Evolutionary conservation across 805 yeast genomes (phyloP), one percentile per base, ranked within the genome.

Genomic region (Kluyveromyces dobzhanskii): DNA sequence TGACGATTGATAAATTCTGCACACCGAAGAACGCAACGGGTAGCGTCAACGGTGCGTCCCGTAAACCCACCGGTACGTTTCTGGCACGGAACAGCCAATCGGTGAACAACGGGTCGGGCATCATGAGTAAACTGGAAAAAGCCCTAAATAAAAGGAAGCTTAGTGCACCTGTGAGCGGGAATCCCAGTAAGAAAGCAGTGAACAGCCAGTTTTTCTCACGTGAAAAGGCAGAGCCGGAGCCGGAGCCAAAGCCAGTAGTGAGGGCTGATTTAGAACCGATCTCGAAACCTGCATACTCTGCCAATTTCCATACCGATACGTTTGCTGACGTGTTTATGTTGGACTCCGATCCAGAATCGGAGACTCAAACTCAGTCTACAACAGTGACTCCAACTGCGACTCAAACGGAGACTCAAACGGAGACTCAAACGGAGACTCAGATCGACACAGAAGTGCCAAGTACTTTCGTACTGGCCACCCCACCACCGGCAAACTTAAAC

Each of bases 141-240:
- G 44, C 51, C 7, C 39, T 57, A 4, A 49, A 53, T 32, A 49
- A 47, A 17, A 45, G 62, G 29, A 50, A 49, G 25, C 36, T 55
- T n/a, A 40, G 19, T 30, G 11, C n/a, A 23, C 18, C 38, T 10
- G 39, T 17, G 13, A 23, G 17, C 21, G 29, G 27, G 28, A 12
- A 16, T 26, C 30, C 17, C 30, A 28, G 12, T 14, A 27, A 17
- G 4, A 26, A 10, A 11, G 13, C 17, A 5, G 30, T 34, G 7
- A n/a, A 17, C 9, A 34, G 37, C 13, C 17, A 34, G 14, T 34
- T 34, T 21, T 34, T 34, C 37, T 23, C 37, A 5, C 31, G n/a
- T n/a, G n/a, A n/a, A n/a, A n/a, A n/a, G 13, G 17, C 27, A n/a
- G n/a, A n/a, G n/a, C n/a, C 24, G 6, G 9, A 21, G 24, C 24